These are phyloP conservation scores for Teratosphaeria nubilosa DNA, from an alignment of 2,329 filamentous ascomycete genomes.

Conservation along the genomic window DNA sequence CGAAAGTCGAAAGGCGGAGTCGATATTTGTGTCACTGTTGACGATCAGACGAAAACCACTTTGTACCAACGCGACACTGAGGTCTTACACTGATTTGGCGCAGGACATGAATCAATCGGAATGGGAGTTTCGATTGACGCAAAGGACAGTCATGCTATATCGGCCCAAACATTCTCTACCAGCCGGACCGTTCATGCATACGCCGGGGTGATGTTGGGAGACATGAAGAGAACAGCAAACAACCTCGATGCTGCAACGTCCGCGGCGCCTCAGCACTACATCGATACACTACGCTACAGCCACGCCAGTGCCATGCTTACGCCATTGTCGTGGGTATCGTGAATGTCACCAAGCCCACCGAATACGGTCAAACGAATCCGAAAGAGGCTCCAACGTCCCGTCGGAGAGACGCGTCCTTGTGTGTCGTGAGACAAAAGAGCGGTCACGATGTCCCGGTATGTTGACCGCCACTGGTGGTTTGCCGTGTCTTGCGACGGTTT, in stretches of 20 bases:
- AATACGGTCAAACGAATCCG: neutral
- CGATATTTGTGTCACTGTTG: neutral
- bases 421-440: constrained; percentile 3
- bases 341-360: constrained; percentile 1
- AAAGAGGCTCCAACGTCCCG: constrained; percentile 11
- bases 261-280: neutral
- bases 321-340: constrained; percentile 11
- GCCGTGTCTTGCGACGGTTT: constrained; percentile 5
- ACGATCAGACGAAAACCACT: neutral
- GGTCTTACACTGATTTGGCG: too few species aligned
- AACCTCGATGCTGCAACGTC: neutral
- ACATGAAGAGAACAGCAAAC: neutral
- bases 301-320: constrained; percentile 14
- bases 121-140: neutral
- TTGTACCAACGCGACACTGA: neutral
- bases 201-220: neutral
- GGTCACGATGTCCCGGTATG: constrained; percentile 9
- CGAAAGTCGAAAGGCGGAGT: neutral
- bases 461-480: constrained; percentile 7
- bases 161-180: neutral
- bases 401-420: constrained; percentile 13
- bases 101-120: neutral
- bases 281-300: neutral
- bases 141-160: neutral
- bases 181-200: neutral